phyloP scores from a whole-genome alignment of 2,329 filamentous ascomycete species.

The Sporothrix brunneoviolacea region DNA sequence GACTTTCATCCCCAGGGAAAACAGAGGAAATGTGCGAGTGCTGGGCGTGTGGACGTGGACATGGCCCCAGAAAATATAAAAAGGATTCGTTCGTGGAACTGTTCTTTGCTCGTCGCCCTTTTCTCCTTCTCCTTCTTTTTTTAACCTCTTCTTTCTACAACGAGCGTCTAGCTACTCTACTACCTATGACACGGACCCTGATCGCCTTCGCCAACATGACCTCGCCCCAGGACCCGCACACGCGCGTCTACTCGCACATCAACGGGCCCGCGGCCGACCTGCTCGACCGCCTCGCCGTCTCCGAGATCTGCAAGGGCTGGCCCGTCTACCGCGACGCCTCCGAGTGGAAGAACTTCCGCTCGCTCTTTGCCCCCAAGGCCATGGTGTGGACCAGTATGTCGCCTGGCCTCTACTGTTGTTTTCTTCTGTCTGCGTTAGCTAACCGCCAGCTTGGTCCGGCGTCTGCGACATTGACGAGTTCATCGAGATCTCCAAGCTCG shows the following conservation, averaged over 20 bases:
- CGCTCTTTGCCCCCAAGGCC: conserved; percentile 39
- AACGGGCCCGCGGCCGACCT: conserved; percentile 36
- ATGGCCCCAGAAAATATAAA: too few relatives aligned
- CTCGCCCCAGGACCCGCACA: conserved; percentile 24
- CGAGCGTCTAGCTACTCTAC: too few relatives aligned
- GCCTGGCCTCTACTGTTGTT: neutral
- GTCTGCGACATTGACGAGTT: conserved; percentile 38
- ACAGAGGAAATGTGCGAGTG: too few relatives aligned
- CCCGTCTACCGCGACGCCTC: conserved; percentile 47
- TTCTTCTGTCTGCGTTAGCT: neutral
- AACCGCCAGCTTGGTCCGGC: conserved; percentile 41
- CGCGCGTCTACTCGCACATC: conserved; percentile 34
- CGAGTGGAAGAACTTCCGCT: conserved; percentile 46
- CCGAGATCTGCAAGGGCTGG: conserved; percentile 49
- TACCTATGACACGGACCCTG: too few relatives aligned
- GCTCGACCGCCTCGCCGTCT: conserved; percentile 38
- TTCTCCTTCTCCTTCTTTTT: neutral
- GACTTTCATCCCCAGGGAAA: too few relatives aligned
- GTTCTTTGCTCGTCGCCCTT: neutral
- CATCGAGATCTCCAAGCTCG: conserved; percentile 42
- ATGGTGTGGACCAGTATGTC: conserved; percentile 44
- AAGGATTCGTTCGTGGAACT: neutral
- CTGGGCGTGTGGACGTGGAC: too few relatives aligned
- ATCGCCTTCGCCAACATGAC: conserved; percentile 1
- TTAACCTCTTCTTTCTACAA: neutral